Evolutionary conservation across 352 stramenopile species (phyloP), one percentile per base, ranked within the genome.

Genomic region (Globisporangium megalacanthum): DNA sequence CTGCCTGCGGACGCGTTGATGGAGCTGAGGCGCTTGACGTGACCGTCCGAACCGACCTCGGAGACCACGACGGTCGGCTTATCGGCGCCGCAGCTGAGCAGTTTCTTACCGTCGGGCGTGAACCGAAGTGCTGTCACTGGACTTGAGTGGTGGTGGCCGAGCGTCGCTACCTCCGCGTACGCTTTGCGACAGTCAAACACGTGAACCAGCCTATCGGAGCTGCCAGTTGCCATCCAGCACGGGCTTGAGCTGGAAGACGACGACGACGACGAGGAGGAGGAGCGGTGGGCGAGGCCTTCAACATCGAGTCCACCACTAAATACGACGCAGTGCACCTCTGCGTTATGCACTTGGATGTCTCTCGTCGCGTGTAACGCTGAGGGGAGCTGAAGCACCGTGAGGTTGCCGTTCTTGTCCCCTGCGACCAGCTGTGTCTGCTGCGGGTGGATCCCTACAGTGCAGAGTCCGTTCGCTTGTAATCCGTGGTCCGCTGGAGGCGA

Each of bases 101-200:
- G 52, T 20, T 72, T 71, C 49, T 74, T 80, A 29, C 83, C 82
- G 55, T 95, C 82, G 22, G 59, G 62, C 1, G 84, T 89, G 58
- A 97, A 94, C 31, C 72, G 66, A 13, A 96, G 54, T 0, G 57
- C 54, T 13, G 66, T 88, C 11, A 97, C 75, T 7, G 85, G 73
- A 8, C 73, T 73, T 1, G 82, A 89, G 58, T 96, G 88, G 37
- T 78, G 88, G 37, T 78, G 84, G 25, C 95, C 83, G 36, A 96
- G 55, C n/a, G 77, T 95, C 14, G 54, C 62, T 13, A 86, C 17
- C 0, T 74, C 66, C 6, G 50, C 52, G 56, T 70, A 70, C 0
- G 41, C 58, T 37, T 67, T 75, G 19, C 58, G 61, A 45, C 72
- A 80, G 59, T 95, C 82, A 46, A 92, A 92, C 2, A 97, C 58